Evolutionary conservation across 139 green algal genomes (phyloP), one percentile per base, ranked within the genome.

Genomic region (Coelastrella sp.): DNA sequence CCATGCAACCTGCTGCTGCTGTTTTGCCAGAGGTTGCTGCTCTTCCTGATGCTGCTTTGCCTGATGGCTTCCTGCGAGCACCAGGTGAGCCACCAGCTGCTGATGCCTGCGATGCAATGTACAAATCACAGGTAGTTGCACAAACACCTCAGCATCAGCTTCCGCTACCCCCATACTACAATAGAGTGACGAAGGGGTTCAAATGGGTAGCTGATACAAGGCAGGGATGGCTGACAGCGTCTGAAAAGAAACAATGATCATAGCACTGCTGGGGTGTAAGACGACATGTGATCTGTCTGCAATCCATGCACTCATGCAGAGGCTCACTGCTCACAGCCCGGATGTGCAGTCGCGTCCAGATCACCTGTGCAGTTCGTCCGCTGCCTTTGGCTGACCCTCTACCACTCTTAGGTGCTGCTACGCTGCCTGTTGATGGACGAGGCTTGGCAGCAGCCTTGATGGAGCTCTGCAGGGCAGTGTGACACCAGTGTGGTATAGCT

Each of bases 331-430:
- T n/a, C n/a, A n/a, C n/a, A n/a, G n/a, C n/a, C n/a, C n/a, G n/a
- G n/a, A n/a, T n/a, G n/a, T n/a, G n/a, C n/a, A n/a, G n/a, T n/a
- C 24, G 58, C 9, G 24, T 27, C 9, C 7, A 60, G 25, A 7
- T 58, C 11, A 86, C 80, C 80, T 74, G 80, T 17, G 84, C 17
- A 68, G 84, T 81, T 19, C 84, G 49, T 12, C 15, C 68, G 27
- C 84, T 80, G 84, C 84, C 61, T 68, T 88, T 88, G 49, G 56
- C 84, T 59, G 84, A 88, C 7, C 68, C 84, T 60, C 68, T 66
- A 68, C 66, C 84, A 57, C 84, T 88, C 25, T 59, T 80, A 7
- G 74, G 25, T 60, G 24, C 66, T 68, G 68, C 65, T 17, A 68
- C 84, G 24, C 84, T 88, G 84, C 84, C 84, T 24, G 84, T 88